Conservation (phyloP, 305 asterid genomes). For the Fraxinus platypoda region DNA sequence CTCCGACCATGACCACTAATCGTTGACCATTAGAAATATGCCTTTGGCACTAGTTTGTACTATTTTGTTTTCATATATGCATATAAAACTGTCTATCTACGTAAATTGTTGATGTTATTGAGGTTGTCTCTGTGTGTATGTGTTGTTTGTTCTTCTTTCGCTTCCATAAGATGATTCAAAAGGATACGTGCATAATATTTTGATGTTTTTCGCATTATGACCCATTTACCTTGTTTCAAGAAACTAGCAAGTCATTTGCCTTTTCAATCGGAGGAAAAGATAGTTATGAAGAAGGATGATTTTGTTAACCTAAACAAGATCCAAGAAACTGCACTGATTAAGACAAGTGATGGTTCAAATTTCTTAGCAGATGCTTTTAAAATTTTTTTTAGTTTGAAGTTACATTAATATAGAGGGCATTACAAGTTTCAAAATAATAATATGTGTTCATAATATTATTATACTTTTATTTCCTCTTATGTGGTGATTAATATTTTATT, state of each 20-base stretch:
- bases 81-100: no score
- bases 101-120: no score
- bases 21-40: conserved; percentile 33
- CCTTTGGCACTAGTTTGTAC: conserved; percentile 43
- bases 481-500: background rate
- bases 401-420: background rate
- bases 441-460: background rate
- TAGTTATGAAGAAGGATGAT: background rate
- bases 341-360: background rate
- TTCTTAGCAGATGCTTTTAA: background rate
- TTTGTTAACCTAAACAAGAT: background rate
- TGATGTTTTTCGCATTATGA: background rate
- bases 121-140: background rate
- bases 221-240: background rate
- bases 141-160: background rate
- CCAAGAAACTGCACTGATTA: background rate
- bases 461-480: no score
- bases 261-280: background rate
- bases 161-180: background rate
- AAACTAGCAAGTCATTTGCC: background rate
- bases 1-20: no score
- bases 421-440: background rate
- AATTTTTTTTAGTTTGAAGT: background rate
- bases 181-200: background rate
- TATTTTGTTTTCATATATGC: background rate